These are phyloP conservation scores for Picochlorum sp. DNA, from an alignment of 139 green algal species.

Conservation along the genomic window DNA sequence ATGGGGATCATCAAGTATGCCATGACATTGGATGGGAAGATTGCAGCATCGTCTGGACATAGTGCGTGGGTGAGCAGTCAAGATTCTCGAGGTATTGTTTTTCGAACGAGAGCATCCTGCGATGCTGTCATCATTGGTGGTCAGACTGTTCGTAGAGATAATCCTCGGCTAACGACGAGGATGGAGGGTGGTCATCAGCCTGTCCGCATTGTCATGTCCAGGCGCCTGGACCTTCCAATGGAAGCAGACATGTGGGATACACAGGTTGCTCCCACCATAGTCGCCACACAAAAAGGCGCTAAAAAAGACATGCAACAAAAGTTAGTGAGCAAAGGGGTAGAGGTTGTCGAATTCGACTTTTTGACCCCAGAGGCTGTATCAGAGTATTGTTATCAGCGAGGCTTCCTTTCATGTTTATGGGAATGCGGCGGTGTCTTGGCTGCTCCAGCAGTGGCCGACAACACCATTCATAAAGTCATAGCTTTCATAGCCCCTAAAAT, in stretches of 20 bases:
- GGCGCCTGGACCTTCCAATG: conserved; percentile 83
- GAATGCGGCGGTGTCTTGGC: conserved; percentile 94
- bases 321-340: conserved; percentile 58
- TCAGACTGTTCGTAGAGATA: conserved; percentile 83
- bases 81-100: conserved; percentile 60
- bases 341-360: conserved; percentile 98
- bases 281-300: conserved; percentile 89
- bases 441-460: conserved; percentile 78
- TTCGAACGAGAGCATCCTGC: conserved; percentile 61
- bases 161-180: conserved; percentile 91
- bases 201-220: conserved; percentile 82
- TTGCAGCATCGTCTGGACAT: conserved; percentile 83
- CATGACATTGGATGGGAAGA: conserved; percentile 99
- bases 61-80: conserved; percentile 85
- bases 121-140: conserved; percentile 93
- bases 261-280: conserved; percentile 81
- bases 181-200: conserved; percentile 76
- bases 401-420: conserved; percentile 91
- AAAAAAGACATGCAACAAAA: conserved; percentile 53
- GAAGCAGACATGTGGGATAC: conserved; percentile 88
- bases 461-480: conserved; percentile 89
- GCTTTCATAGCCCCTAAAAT: conserved; percentile 95
- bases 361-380: conserved; percentile 74
- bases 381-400: conserved; percentile 82
- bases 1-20: conserved; percentile 91